phyloP scores from a whole-genome alignment of 768 basidiomycete species.

The Suillus fuscotomentosus region DNA sequence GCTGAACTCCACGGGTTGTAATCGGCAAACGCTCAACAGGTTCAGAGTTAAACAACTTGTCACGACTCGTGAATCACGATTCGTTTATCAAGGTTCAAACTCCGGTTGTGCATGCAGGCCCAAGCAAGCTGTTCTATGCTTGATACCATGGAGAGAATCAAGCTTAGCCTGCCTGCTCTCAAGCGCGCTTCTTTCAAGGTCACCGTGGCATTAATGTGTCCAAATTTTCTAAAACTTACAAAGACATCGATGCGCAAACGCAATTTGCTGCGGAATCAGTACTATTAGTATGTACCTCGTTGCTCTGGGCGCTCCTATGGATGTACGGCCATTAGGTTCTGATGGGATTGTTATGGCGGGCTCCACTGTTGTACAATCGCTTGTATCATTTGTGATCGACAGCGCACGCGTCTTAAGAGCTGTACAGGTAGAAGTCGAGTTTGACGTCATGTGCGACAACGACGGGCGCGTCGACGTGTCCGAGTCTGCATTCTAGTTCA shows the following conservation, averaged over 20 bases:
- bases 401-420: conserved; percentile 42
- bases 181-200: too few species aligned
- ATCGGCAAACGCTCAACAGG: not conserved
- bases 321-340: too few species aligned
- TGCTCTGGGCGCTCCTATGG: too few species aligned
- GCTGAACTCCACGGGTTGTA: not conserved
- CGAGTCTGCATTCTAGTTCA: conserved; percentile 35
- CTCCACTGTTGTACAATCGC: conserved; percentile 48
- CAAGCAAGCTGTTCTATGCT: not conserved
- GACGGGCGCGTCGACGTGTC: conserved; percentile 51
- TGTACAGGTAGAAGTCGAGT: conserved; percentile 27
- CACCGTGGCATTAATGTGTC: too few species aligned
- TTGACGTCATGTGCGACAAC: conserved; percentile 36
- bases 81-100: not conserved
- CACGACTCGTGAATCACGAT: too few species aligned
- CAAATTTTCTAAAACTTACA: too few species aligned
- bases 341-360: conserved; percentile 24
- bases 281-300: too few species aligned
- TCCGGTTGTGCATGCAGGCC: not conserved
- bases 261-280: too few species aligned
- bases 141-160: not conserved
- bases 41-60: not conserved
- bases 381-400: too few species aligned
- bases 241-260: too few species aligned
- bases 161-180: too few species aligned